These are phyloP conservation scores for Punctularia strigosozonata DNA, from an alignment of 768 basidiomycete genomes.

Conservation along the genomic window DNA sequence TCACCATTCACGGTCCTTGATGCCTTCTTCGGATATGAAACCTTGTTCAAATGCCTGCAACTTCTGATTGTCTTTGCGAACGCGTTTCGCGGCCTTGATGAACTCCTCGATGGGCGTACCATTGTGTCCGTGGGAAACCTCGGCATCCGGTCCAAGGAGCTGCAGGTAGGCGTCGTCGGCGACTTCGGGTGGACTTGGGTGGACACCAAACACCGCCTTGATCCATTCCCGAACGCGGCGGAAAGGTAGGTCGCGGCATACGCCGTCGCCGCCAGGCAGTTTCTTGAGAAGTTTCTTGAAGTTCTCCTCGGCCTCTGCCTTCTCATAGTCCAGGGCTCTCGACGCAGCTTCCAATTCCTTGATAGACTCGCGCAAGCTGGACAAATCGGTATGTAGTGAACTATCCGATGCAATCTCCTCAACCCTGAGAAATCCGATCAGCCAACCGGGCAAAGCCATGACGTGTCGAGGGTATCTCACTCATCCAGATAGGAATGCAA, in stretches of 20 bases:
- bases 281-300: constrained; percentile 13
- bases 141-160: not conserved
- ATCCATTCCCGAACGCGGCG: not conserved
- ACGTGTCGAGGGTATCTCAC: constrained; percentile 16
- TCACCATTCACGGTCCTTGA: constrained; percentile 78
- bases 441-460: not conserved
- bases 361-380: constrained; percentile 13
- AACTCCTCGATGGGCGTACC: constrained; percentile 13
- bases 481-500: constrained; percentile 39
- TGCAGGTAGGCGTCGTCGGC: not conserved
- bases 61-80: constrained; percentile 51
- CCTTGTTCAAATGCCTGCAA: constrained; percentile 65
- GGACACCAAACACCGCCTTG: too few species aligned
- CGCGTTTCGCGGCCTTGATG: constrained; percentile 45
- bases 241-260: not conserved
- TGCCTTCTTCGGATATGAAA: constrained; percentile 68
- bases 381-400: constrained; percentile 10
- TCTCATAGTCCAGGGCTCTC: constrained; percentile 15
- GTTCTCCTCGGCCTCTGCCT: constrained; percentile 13
- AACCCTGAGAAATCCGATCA: constrained; percentile 9
- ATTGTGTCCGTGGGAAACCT: not conserved
- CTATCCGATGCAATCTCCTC: constrained; percentile 9
- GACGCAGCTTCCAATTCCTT: constrained; percentile 11
- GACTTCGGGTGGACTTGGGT: not conserved
- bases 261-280: not conserved